Evolutionary conservation across 768 basidiomycete genomes (phyloP), one percentile per base, ranked within the genome.

Genomic region (Calocera viscosa): DNA sequence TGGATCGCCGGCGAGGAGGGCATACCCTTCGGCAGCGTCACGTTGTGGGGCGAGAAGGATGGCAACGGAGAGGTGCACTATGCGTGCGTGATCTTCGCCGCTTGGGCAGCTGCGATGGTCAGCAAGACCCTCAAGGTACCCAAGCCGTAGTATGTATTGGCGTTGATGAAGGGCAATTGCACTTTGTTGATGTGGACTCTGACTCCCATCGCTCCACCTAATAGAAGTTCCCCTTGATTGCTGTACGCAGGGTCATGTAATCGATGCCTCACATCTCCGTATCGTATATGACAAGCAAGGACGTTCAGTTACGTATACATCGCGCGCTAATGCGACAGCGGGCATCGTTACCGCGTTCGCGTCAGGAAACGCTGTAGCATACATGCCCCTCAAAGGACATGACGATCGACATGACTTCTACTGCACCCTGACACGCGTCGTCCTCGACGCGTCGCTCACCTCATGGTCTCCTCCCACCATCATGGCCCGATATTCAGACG

Each of bases 41-140:
- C 83, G 7, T 73, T 91, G 16, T 91, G 89, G 86, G 90, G 89
- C 19, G 70, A 78, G 39, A 73, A 78, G 34, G 90, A 88, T 14
- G 87, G 87, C 11, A 82, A 86, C 34, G 88, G 94, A 72, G 95
- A 98, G 71, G 72, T 98, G 63, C 96, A 99, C 76, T 77, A 84
- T 40, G 86, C 86, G 43, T 86, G 86, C 72, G 69, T 90, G 38
- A 73, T 94, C n/a, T 91, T 93, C 76, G 88, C 79, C 7, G 74
- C 80, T 14, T 98, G 94, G 94, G 95, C 90, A 10, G 88, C 93
- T 17, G 89, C 90, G 63, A 98, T 99, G 95, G 90, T 99, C 70
- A 94, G 91, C 82, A 98, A 98, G 79, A 98, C 96, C 17, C 80
- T 99, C 53, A 83, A 86, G 64, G 85, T 97, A 64, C 90, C 91